phyloP scores from a whole-genome alignment of 2,329 filamentous ascomycete genomes.

The Botrytis aclada region DNA sequence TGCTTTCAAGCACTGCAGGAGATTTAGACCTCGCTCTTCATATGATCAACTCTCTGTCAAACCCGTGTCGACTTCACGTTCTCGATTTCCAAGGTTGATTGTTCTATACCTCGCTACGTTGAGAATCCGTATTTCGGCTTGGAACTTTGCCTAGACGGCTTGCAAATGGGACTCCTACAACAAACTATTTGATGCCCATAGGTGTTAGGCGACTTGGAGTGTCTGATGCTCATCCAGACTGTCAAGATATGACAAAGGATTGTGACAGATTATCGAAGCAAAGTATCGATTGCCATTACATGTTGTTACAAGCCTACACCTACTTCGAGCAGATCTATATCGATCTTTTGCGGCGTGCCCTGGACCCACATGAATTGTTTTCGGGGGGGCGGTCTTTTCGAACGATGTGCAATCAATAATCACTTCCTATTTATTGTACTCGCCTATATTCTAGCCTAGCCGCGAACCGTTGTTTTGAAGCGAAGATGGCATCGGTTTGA shows the following conservation, averaged over 20 bases:
- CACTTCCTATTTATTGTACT: neutral
- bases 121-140: neutral
- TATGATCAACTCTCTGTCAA: neutral
- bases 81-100: neutral
- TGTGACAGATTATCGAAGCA: neutral
- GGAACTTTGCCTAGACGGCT: neutral
- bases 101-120: neutral
- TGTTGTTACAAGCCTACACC: neutral
- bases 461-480: neutral
- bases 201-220: neutral
- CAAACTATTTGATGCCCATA: neutral
- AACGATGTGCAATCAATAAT: neutral
- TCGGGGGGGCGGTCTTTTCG: neutral
- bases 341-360: neutral
- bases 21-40: neutral
- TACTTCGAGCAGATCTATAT: neutral
- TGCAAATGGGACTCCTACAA: neutral
- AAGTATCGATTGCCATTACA: neutral
- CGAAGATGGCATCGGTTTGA: neutral
- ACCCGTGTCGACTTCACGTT: neutral
- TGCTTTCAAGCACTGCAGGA: neutral
- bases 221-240: neutral
- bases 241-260: neutral
- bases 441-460: neutral
- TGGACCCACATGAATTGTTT: neutral